Conservation (phyloP, 2,329 filamentous ascomycete genomes). For the Tricladium varicosporioides region DNA sequence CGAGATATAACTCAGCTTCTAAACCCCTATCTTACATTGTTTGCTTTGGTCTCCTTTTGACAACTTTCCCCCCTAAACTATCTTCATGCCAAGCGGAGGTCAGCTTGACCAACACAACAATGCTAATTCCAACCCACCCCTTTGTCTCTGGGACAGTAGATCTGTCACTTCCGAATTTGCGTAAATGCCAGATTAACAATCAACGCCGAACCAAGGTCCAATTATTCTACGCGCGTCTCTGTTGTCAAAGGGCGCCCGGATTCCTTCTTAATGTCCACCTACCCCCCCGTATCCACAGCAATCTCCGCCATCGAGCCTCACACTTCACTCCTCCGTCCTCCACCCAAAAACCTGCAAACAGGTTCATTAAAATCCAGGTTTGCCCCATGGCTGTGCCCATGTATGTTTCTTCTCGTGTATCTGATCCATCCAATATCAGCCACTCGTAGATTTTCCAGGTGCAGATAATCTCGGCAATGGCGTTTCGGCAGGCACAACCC, state of each 20-base stretch:
- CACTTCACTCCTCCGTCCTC: neutral
- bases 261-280: neutral
- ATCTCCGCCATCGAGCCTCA: neutral
- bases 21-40: neutral
- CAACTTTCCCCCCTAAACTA: neutral
- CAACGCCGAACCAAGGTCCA: neutral
- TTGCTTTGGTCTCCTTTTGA: neutral
- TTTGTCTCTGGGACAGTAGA: neutral
- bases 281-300: neutral
- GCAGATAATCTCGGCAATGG: slow-evolving; percentile 4
- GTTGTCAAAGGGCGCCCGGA: neutral
- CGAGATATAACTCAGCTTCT: neutral
- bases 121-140: neutral
- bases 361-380: neutral
- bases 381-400: neutral
- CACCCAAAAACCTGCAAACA: neutral
- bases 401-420: neutral
- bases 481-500: neutral
- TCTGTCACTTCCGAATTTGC: neutral
- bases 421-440: neutral
- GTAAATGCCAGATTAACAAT: neutral
- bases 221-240: neutral
- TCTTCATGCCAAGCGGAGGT: neutral
- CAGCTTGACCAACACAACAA: neutral
- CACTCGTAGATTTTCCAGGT: neutral